Base-by-base conservation (phyloP, 2,329 filamentous ascomycete species). In the Sporothrix phasma region DNA sequence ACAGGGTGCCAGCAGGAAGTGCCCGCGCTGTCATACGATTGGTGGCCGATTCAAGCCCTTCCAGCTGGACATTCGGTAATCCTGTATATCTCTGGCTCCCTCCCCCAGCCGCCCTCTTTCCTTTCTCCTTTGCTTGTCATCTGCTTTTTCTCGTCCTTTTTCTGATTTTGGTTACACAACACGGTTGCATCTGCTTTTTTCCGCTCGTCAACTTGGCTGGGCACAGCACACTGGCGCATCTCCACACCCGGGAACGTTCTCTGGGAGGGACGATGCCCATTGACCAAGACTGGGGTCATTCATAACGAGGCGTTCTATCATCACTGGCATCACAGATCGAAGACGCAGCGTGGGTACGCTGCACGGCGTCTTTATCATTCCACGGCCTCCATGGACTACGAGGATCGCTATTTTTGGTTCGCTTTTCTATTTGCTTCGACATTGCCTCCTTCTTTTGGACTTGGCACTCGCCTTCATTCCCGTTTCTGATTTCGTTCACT, bases 11-110 rank as follows among this genome's bases (percentile, higher is more conserved):
- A 78, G 88, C 67, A 84, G 88, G 71, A 89, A 89, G 73, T 94
- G 90, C 76, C 89, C 90, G 65, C 82, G 87, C 68, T 94, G 90
- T 73, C 87, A 87, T 63, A 90, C 87, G 45, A 87, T 92, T 67
- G 89, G 89, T 63, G 88, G 88, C 62, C 84, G 86, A 67, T 93
- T 91, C 76, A 93, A 93, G 76, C 88, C 88, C 47, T 92, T 94
- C 75, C 88, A 92, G 76, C 80, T 94, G 72, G 89, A 93, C 72
- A 88, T 94, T 67, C 81, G 88, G 79, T 90, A 78, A 65, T 26
- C n/a, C 53, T 13, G 51, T 37, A 6, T 11, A 24, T 61, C 59
- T 31, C 49, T 46, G 54, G 11, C 17, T 29, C 17, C 29, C 46
- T 41, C 22, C 47, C 4, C 26, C 53, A 17, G 24, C 22, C 34